Percentiles rank a stretch among this genome's conserved stretches.
These are phyloP conservation scores for Luffa acutangula DNA, from an alignment of 306 rosid genomes.

Conservation along the genomic window DNA sequence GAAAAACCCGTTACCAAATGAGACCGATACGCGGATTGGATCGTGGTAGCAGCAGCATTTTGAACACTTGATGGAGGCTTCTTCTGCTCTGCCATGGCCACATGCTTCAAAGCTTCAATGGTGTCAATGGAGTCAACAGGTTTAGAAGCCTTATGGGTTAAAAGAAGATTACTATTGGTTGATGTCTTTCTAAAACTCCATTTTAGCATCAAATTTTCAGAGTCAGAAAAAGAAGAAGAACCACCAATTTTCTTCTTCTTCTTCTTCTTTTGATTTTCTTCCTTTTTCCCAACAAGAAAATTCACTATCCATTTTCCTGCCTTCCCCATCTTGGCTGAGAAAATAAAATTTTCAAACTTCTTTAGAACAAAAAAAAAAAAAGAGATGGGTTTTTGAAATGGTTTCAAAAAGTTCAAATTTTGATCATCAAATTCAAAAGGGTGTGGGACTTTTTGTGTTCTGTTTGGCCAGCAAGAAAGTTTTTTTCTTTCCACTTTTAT, in stretches of 20 bases:
- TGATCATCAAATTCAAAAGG: conserved; percentile 4
- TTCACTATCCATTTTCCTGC: conserved; percentile 73
- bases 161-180: conserved; percentile 10
- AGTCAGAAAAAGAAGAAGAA: conserved; percentile 12
- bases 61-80: conserved; percentile 6
- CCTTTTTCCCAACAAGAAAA: conserved; percentile 54
- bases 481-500: background rate
- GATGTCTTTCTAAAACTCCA: conserved; percentile 68
- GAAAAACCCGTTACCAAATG: conserved; percentile 40
- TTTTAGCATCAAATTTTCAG: conserved; percentile 41
- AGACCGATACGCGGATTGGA: conserved; percentile 68
- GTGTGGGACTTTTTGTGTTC: background rate
- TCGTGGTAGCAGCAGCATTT: conserved; percentile 54
- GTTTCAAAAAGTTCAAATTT: background rate
- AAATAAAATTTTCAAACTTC: background rate
- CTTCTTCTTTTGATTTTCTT: conserved; percentile 29
- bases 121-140: conserved; percentile 39
- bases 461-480: background rate
- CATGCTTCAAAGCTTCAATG: conserved; percentile 13
- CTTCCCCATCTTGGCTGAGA: conserved; percentile 43
- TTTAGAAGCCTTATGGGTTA: conserved; percentile 29
- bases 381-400: background rate
- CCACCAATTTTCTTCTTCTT: conserved; percentile 8
- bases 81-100: conserved; percentile 2
- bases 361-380: background rate